These are phyloP conservation scores for Leptographium lundbergii DNA, from an alignment of 2,329 filamentous ascomycete genomes.

Conservation along the genomic window DNA sequence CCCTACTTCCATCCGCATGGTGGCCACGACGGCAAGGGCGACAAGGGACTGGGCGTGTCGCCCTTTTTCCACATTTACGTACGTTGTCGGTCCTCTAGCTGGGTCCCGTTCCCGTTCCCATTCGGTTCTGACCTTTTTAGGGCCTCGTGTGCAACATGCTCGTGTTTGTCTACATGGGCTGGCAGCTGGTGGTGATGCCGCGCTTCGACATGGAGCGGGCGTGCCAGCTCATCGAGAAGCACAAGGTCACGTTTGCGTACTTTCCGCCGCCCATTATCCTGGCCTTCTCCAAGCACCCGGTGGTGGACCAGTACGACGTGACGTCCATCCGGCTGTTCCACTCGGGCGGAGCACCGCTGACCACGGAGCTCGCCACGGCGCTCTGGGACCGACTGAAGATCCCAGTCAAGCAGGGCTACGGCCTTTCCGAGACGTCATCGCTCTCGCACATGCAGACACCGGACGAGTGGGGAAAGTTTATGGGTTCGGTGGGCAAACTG, in stretches of 20 bases:
- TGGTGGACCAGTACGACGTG: constrained; percentile 70
- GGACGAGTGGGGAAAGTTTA: constrained; percentile 61
- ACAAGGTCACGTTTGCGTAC: constrained; percentile 65
- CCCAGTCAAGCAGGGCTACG: constrained; percentile 86
- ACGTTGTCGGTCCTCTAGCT: constrained; percentile 15
- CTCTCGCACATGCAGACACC: constrained; percentile 63
- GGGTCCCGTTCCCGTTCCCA: neutral
- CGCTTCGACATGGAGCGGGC: constrained; percentile 74
- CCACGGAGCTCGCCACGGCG: constrained; percentile 63
- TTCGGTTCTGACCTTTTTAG: constrained; percentile 10
- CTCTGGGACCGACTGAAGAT: constrained; percentile 63
- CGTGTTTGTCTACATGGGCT: constrained; percentile 50
- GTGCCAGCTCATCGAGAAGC: constrained; percentile 62
- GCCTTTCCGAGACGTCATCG: constrained; percentile 76
- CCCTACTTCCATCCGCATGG: constrained; percentile 44
- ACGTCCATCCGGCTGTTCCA: constrained; percentile 71
- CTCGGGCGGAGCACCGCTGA: constrained; percentile 76
- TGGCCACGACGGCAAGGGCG: constrained; percentile 47
- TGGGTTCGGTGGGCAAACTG: constrained; percentile 68
- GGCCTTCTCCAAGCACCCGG: constrained; percentile 64
- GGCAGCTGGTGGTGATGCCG: constrained; percentile 57
- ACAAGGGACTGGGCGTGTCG: constrained; percentile 65
- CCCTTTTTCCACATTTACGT: constrained; percentile 92
- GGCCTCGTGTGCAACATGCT: constrained; percentile 65
- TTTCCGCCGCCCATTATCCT: constrained; percentile 78